These are phyloP conservation scores for Trichoderma semiorbis DNA, from an alignment of 2,329 filamentous ascomycete genomes.

Conservation along the genomic window DNA sequence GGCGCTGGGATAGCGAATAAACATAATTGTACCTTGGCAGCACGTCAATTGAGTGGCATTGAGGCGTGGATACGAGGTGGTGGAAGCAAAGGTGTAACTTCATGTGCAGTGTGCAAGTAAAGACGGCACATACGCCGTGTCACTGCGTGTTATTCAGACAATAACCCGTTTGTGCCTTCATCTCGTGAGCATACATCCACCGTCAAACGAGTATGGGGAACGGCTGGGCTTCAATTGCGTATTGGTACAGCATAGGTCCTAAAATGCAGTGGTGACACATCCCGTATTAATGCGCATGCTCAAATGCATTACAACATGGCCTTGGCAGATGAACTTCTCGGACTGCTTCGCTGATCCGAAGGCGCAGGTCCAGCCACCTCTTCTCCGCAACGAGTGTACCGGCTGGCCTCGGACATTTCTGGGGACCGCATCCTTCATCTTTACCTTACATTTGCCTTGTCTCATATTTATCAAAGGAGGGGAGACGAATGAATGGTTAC, in stretches of 20 bases:
- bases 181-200: not conserved
- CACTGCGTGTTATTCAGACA: not conserved
- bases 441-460: not conserved
- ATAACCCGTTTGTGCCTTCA: not conserved
- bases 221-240: not conserved
- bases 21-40: constrained; percentile 24
- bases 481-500: not conserved
- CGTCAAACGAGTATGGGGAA: not conserved
- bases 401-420: not conserved
- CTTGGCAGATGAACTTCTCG: not conserved
- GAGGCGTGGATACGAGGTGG: not conserved
- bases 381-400: not conserved
- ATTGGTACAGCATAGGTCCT: not conserved
- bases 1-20: not conserved
- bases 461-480: not conserved
- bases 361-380: not conserved
- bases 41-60: constrained; percentile 18
- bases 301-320: not conserved
- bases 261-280: not conserved
- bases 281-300: not conserved
- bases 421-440: not conserved
- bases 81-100: not conserved
- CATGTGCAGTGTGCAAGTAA: not conserved
- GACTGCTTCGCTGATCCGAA: not conserved
- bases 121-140: not conserved